Percentiles rank a stretch among this genome's conserved stretches.
Conservation (phyloP, 2,329 filamentous ascomycete genomes). For the Xylaria sp. region DNA sequence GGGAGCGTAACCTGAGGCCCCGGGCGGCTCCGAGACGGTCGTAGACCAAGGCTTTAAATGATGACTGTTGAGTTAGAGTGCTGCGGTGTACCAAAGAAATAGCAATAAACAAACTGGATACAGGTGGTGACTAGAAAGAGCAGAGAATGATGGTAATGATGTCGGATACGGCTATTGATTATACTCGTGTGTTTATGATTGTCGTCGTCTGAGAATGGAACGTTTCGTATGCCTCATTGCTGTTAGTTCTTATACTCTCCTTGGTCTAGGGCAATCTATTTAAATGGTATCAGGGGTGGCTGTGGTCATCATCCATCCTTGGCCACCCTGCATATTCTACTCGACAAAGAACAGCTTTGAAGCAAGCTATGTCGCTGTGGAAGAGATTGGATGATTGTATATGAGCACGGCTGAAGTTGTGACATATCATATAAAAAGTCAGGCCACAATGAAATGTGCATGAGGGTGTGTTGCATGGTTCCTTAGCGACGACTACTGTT, state of each 20-base stretch:
- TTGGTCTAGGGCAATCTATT: neutral
- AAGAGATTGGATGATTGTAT: neutral
- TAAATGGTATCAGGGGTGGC: neutral
- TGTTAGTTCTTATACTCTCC: neutral
- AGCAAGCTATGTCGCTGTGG: neutral
- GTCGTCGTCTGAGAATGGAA: neutral
- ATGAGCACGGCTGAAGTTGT: neutral
- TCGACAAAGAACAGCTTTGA: neutral
- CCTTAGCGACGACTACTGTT: neutral
- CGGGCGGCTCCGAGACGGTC: neutral
- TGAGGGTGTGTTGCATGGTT: neutral
- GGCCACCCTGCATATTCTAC: neutral
- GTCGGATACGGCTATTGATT: constrained; percentile 6
- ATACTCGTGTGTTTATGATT: neutral
- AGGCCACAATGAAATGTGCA: neutral
- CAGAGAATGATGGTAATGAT: constrained; percentile 12
- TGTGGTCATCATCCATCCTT: neutral
- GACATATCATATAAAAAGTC: constrained; percentile 5
- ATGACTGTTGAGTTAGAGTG: neutral
- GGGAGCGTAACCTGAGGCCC: neutral
- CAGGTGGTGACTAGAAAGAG: constrained; percentile 33
- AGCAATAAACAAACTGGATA: constrained; percentile 31
- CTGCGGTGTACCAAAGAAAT: constrained; percentile 25
- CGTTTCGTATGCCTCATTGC: neutral
- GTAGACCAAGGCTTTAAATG: neutral